Evolutionary conservation across 768 basidiomycete genomes (phyloP).

Genomic region (Steccherinum ochraceum): DNA sequence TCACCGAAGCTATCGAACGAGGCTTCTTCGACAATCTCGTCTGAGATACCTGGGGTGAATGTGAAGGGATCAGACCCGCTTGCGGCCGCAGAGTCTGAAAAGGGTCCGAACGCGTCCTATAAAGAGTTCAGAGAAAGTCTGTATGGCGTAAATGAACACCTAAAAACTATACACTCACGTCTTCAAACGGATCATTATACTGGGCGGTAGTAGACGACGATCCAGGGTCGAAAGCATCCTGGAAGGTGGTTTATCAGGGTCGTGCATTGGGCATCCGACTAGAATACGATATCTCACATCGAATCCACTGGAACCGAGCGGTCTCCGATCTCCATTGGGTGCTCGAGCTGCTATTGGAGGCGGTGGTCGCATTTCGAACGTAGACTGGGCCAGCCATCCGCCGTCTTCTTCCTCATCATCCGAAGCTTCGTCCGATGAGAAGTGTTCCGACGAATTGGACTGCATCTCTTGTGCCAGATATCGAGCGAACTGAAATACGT

Average conservation of each 20-base stretch:
- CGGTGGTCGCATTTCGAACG: slow-evolving; percentile 39
- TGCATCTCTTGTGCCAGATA: slow-evolving; percentile 75
- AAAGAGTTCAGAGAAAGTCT: too few species aligned
- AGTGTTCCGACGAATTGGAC: slow-evolving; percentile 40
- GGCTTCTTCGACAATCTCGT: slow-evolving; percentile 52
- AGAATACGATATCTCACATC: slow-evolving; percentile 16
- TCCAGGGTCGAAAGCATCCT: slow-evolving; percentile 26
- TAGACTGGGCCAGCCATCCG: slow-evolving; percentile 76
- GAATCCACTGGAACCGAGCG: slow-evolving; percentile 23
- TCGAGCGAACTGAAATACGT: slow-evolving; percentile 63
- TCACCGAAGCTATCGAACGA: slow-evolving; percentile 60
- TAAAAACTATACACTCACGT: slow-evolving; percentile 34
- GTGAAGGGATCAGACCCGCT: slow-evolving; percentile 53
- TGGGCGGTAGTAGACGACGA: slow-evolving; percentile 12
- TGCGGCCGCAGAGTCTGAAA: slow-evolving; percentile 57
- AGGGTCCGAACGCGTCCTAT: slow-evolving; percentile 49
- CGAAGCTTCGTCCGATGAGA: slow-evolving; percentile 42
- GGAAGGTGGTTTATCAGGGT: not conserved
- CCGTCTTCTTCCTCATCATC: slow-evolving; percentile 67
- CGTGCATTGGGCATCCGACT: not conserved
- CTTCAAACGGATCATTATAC: slow-evolving; percentile 26
- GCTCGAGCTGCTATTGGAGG: slow-evolving; percentile 20
- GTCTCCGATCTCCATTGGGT: slow-evolving; percentile 21
- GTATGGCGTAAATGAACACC: too few species aligned
- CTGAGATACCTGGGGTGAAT: slow-evolving; percentile 43